Conservation (phyloP, 2,329 filamentous ascomycete species). For the Hirsutella thompsonii region DNA sequence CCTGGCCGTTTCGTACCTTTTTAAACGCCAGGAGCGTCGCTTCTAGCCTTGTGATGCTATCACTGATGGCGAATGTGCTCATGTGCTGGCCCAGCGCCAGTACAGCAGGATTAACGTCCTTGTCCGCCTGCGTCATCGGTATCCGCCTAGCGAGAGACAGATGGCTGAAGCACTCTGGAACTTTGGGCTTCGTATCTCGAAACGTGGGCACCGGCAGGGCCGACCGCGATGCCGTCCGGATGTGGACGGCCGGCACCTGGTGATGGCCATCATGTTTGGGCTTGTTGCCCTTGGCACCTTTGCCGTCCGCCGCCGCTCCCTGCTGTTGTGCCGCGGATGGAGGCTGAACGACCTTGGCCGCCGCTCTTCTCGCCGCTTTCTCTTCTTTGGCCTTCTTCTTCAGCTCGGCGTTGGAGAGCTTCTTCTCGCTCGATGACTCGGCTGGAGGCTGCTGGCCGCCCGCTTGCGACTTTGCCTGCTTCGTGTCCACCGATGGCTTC, state of each 20-base stretch:
- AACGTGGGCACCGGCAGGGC: conserved; percentile 9
- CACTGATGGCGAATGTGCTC: conserved; percentile 75
- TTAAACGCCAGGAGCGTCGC: conserved; percentile 85
- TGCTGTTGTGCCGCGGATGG: conserved; percentile 24
- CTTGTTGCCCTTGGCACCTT: conserved; percentile 30
- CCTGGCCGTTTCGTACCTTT: too few relatives aligned
- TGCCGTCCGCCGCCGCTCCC: conserved; percentile 26
- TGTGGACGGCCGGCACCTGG: conserved; percentile 15
- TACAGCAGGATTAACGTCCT: conserved; percentile 77
- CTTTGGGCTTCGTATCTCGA: conserved; percentile 45
- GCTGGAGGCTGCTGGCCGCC: conserved; percentile 5
- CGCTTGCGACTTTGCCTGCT: too few relatives aligned
- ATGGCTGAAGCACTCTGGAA: conserved; percentile 69
- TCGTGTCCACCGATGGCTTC: conserved; percentile 11
- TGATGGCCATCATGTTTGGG: conserved; percentile 29
- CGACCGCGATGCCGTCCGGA: conserved; percentile 20
- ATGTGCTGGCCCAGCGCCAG: conserved; percentile 82
- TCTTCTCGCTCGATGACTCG: conserved; percentile 27
- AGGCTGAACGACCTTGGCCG: conserved; percentile 45
- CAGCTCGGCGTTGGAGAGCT: conserved; percentile 62
- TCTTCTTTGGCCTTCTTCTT: conserved; percentile 87
- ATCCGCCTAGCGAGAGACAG: conserved; percentile 54
- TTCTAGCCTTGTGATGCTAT: conserved; percentile 78
- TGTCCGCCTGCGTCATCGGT: conserved; percentile 44
- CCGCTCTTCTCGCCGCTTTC: conserved; percentile 74